Evolutionary conservation across 148 eudicot genomes (phyloP), one percentile per base, ranked within the genome.

Genomic region (Fagopyrum homotropicum): DNA sequence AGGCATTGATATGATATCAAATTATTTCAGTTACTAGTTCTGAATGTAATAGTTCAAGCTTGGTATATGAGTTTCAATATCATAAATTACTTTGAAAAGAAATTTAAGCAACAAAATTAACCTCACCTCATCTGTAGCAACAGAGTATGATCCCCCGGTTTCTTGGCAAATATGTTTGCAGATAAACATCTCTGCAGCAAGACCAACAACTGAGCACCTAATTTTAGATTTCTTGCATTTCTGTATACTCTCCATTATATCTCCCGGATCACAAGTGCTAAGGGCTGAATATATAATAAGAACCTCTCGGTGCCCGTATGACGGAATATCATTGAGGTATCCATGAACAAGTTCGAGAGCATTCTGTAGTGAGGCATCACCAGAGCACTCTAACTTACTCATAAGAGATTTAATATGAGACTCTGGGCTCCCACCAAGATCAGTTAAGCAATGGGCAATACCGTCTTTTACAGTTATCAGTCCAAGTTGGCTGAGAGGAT

Each of bases 361-460:
- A 78, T 94, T 94, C 80, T 94, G 98, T 73, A 94, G 82, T 47
- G 97, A 94, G 3, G 98, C 84, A 75, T 94, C 98, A 51, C 98
- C 98, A 43, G 98, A 94, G 83, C 98, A 90, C 76, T 79, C 89
- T 84, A 94, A 72, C 73, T 94, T 91, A n/a, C 84, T 87, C 96
- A 87, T 88, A 85, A 94, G 81, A 29, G 97, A 95, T 80, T 88
- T 90, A 55, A 94, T 84, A 81, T 94, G 98, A 66, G 97, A 85
- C 80, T 94, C 97, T 1, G 98, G 98, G 79, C 98, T 91, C 60
- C 98, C 98, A 84, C 96, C 98, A 81, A 94, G 96, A 78, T 91
- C 96, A 4, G 92, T 91, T 69, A 94, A 79, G 80, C 89, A 87
- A 68, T 90, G 84, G 61, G 97, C 92, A 81, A 94, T 84, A 15